A percentile compares a stretch with the other conserved stretches of the same genome.
phyloP scores from a whole-genome alignment of 2,329 filamentous ascomycete genomes.

The Aspergillus sp. region DNA sequence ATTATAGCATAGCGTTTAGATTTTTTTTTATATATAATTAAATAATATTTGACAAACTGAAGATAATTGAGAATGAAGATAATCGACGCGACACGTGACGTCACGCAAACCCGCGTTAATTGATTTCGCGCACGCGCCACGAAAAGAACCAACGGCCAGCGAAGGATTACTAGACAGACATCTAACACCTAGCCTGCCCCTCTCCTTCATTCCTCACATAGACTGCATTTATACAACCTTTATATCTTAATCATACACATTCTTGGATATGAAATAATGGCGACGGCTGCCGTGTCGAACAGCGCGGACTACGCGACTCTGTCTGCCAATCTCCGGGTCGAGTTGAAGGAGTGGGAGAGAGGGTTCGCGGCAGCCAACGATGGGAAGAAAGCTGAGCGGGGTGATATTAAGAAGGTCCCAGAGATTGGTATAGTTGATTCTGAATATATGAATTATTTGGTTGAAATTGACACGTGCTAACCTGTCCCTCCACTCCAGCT shows the following conservation, averaged over 20 bases:
- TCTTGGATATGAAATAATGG: slow-evolving; percentile 22
- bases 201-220: not conserved
- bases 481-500: slow-evolving; percentile 19
- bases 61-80: not conserved
- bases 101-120: slow-evolving; percentile 13
- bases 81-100: slow-evolving; percentile 6
- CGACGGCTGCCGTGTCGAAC: slow-evolving; percentile 14
- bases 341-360: slow-evolving; percentile 46
- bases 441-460: not conserved
- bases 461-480: not conserved
- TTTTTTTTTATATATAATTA: not conserved
- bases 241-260: not conserved
- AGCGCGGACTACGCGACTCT: slow-evolving; percentile 20
- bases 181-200: not conserved
- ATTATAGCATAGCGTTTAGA: not conserved
- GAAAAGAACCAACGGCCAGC: not conserved
- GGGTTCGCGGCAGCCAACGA: slow-evolving; percentile 38
- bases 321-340: slow-evolving; percentile 33
- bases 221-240: not conserved
- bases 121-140: not conserved
- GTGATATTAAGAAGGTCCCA: slow-evolving; percentile 44
- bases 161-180: not conserved
- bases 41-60: not conserved
- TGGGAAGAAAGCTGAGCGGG: slow-evolving; percentile 40
- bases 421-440: slow-evolving; percentile 33